Evolutionary conservation across 495 filamentous ascomycete species (phyloP).

Genomic region (Neurospora tetraspora): DNA sequence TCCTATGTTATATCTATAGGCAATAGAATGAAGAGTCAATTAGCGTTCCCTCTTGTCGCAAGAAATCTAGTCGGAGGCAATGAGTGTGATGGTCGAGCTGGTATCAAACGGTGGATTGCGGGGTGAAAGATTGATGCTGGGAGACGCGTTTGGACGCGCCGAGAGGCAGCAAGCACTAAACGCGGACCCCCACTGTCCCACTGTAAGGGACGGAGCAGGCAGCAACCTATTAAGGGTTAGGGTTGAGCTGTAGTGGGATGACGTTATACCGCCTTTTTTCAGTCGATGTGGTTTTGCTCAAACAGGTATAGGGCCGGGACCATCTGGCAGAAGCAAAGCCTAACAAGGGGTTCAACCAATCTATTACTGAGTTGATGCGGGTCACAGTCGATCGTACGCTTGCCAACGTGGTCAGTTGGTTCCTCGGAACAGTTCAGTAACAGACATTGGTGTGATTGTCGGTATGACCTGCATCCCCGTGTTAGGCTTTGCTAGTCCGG

Average conservation of each 20-base stretch:
- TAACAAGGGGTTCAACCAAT: too few relatives aligned
- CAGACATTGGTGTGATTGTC: too few relatives aligned
- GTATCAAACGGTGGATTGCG: conserved; percentile 3
- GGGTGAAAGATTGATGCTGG: conserved; percentile 7
- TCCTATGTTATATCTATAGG: not conserved
- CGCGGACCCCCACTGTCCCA: conserved; percentile 11
- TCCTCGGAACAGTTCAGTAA: too few relatives aligned
- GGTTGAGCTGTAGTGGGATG: not conserved
- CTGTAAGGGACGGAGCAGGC: not conserved
- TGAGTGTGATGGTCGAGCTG: not conserved
- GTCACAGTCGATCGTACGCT: too few relatives aligned
- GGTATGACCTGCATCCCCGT: too few relatives aligned
- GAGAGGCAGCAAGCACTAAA: conserved; percentile 12
- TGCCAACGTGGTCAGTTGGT: too few relatives aligned
- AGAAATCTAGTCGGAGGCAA: not conserved
- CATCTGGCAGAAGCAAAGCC: too few relatives aligned
- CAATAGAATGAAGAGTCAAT: not conserved
- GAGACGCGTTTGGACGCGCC: conserved; percentile 8
- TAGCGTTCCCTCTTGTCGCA: not conserved
- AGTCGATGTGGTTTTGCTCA: too few relatives aligned
- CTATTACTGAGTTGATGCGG: too few relatives aligned
- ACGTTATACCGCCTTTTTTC: too few relatives aligned
- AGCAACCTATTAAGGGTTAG: not conserved
- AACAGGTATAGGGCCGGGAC: too few relatives aligned
- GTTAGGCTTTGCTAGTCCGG: too few relatives aligned